Percentiles rank a stretch among this genome's conserved stretches.
Conservation (phyloP, 208 protist species). For the Angomonas desouzai region DNA sequence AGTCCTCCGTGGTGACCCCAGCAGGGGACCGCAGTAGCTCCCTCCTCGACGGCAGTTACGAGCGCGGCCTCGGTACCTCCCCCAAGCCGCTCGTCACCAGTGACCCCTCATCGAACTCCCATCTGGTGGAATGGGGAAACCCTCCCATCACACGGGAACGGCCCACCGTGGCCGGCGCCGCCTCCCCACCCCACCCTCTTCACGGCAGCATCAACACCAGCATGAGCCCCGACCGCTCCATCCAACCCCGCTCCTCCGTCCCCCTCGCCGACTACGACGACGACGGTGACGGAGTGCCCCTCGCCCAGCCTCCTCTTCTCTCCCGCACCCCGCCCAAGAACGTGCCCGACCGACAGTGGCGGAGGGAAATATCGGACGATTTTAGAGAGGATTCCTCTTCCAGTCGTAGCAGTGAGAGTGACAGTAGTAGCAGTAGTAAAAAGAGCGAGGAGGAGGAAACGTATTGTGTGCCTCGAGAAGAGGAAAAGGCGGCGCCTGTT, state of each 20-base stretch:
- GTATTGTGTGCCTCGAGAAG: not conserved
- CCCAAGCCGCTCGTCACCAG: not conserved
- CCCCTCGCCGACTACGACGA: slow-evolving; percentile 3
- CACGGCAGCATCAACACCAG: slow-evolving; percentile 2
- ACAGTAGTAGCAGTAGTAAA: not conserved
- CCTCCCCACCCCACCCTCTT: not conserved
- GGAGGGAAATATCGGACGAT: slow-evolving; percentile 16
- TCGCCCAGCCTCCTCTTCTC: slow-evolving; percentile 17
- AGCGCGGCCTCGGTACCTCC: not conserved
- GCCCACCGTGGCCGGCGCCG: slow-evolving; percentile 9
- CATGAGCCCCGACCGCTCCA: slow-evolving; percentile 9
- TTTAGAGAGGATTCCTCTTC: not conserved
- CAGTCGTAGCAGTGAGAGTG: not conserved
- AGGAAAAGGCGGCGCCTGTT: not conserved
- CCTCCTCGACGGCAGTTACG: not conserved
- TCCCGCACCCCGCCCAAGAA: slow-evolving; percentile 17
- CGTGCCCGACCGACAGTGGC: slow-evolving; percentile 12
- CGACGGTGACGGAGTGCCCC: slow-evolving; percentile 15
- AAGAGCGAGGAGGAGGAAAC: not conserved
- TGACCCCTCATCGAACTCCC: not conserved
- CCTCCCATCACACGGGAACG: slow-evolving; percentile 2
- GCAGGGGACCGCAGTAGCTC: not conserved
- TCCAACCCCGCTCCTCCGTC: not conserved
- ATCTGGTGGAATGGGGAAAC: slow-evolving; percentile 4
- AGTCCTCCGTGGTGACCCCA: not conserved